Percentiles rank a stretch among this genome's conserved stretches.
Conservation (phyloP, 2,329 filamentous ascomycete genomes). For the Paramyrothecium roridum region DNA sequence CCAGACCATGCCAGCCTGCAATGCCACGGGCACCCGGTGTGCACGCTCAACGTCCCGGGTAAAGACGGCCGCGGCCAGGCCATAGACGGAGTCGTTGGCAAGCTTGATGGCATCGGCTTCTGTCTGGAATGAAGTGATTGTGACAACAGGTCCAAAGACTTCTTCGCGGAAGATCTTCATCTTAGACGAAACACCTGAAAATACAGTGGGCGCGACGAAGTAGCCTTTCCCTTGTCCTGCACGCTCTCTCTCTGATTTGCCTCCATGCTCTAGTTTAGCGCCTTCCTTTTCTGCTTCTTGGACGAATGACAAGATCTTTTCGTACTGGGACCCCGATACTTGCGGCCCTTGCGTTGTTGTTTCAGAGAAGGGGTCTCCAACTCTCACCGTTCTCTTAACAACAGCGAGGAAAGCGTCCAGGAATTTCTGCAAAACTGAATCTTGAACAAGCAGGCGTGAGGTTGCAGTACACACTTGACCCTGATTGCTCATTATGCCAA, state of each 20-base stretch:
- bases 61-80: constrained; percentile 60
- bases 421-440: constrained; percentile 60
- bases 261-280: constrained; percentile 63
- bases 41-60: constrained; percentile 52
- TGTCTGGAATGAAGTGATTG: constrained; percentile 36
- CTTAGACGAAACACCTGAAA: constrained; percentile 34
- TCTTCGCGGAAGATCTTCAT: constrained; percentile 46
- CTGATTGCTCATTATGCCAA: constrained; percentile 56
- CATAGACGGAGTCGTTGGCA: constrained; percentile 55
- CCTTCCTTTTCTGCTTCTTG: constrained; percentile 67
- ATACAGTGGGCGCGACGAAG: constrained; percentile 44
- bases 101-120: constrained; percentile 38
- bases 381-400: constrained; percentile 55
- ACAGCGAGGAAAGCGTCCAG: constrained; percentile 58
- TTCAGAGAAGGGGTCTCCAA: constrained; percentile 69
- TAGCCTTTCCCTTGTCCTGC: constrained; percentile 37
- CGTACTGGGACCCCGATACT: constrained; percentile 67
- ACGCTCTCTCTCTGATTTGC: constrained; percentile 28
- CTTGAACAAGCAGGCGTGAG: constrained; percentile 63
- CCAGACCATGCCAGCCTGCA: constrained; percentile 59
- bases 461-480: constrained; percentile 66
- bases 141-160: constrained; percentile 42
- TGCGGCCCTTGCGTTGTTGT: constrained; percentile 73
- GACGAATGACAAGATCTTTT: constrained; percentile 67
- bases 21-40: constrained; percentile 47